Evolutionary conservation across 139 green algal species (phyloP).

Genomic region (Chlamydomonas sphaeroides): DNA sequence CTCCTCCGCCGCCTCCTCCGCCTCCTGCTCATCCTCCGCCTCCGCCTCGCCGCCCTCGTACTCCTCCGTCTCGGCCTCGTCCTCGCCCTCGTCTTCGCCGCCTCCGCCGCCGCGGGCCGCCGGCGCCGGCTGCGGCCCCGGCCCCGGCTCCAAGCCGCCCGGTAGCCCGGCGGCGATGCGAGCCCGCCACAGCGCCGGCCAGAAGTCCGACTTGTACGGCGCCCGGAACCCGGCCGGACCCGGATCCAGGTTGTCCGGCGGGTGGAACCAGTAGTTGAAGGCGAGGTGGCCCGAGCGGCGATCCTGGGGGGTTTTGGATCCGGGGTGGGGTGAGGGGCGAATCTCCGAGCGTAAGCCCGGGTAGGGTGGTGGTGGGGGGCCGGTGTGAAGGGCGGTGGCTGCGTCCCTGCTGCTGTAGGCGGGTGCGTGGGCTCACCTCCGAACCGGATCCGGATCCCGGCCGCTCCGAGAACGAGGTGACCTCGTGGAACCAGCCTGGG

Average conservation of each 20-base stretch:
- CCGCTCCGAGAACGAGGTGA: conserved; percentile 67
- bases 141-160: not conserved
- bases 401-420: too few species aligned
- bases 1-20: not conserved
- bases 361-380: too few species aligned
- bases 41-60: not conserved
- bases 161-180: not conserved
- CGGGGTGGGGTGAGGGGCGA: too few species aligned
- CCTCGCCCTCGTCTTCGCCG: not conserved
- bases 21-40: not conserved
- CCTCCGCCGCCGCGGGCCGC: not conserved
- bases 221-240: conserved; percentile 24
- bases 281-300: conserved; percentile 78
- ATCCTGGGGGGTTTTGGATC: too few species aligned
- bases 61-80: not conserved
- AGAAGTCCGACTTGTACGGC: conserved; percentile 65
- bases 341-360: too few species aligned
- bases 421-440: too few species aligned
- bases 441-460: too few species aligned
- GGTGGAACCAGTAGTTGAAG: conserved; percentile 92
- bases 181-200: conserved; percentile 41
- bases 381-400: too few species aligned
- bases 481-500: conserved; percentile 90
- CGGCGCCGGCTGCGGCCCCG: conserved; percentile 19
- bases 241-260: conserved; percentile 79